A percentile compares a stretch with the other conserved stretches of the same genome.
These are phyloP conservation scores for Leccinum olivaceopallidum DNA, from an alignment of 768 basidiomycete species.

Conservation along the genomic window DNA sequence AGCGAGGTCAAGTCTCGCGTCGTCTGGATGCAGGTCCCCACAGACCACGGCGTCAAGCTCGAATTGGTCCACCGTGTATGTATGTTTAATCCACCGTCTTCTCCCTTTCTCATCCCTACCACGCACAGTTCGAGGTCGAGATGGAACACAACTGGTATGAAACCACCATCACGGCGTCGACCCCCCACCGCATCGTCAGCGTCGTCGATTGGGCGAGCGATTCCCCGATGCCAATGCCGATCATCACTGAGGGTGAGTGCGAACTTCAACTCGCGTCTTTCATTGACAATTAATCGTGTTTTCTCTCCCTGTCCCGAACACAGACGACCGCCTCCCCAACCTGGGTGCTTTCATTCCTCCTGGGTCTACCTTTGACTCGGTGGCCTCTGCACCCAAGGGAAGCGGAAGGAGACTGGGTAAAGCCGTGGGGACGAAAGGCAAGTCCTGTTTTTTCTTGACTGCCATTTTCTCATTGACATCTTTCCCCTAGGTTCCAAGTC, in stretches of 20 bases:
- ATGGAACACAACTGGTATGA: constrained; percentile 98
- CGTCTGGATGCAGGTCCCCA: constrained; percentile 82
- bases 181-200: constrained; percentile 80
- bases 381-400: constrained; percentile 6
- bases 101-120: background rate
- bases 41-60: constrained; percentile 58
- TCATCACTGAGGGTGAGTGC: constrained; percentile 18
- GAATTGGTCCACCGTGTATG: constrained; percentile 62
- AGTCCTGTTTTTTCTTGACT: background rate
- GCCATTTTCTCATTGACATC: background rate
- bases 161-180: constrained; percentile 69
- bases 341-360: constrained; percentile 28
- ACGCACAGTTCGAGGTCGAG: constrained; percentile 76
- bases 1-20: constrained; percentile 74
- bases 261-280: background rate
- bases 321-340: constrained; percentile 25
- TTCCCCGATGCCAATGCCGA: constrained; percentile 45
- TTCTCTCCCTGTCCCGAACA: background rate
- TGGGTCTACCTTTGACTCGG: constrained; percentile 20
- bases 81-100: background rate
- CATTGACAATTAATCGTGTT: background rate
- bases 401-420: constrained; percentile 16
- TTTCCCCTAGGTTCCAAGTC: constrained; percentile 10
- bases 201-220: constrained; percentile 97
- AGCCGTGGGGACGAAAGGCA: background rate